A percentile compares a stretch with the other conserved stretches of the same genome.
These are phyloP conservation scores for Fusarium zealandicum DNA, from an alignment of 2,329 filamentous ascomycete species.

Conservation along the genomic window DNA sequence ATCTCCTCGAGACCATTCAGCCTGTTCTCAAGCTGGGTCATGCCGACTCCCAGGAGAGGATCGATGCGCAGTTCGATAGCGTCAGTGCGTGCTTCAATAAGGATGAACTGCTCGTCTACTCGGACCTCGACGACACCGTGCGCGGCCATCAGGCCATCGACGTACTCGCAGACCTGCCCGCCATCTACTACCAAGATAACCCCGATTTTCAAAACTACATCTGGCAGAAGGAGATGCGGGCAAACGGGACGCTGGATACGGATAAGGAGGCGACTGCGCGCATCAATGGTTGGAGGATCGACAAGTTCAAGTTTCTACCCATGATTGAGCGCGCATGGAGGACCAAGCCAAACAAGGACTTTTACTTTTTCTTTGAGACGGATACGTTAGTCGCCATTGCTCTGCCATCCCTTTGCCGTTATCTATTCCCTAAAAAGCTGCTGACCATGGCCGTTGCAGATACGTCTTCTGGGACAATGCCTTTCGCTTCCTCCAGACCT, in stretches of 20 bases:
- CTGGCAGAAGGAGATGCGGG: slow-evolving; percentile 47
- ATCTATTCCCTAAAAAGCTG: background rate
- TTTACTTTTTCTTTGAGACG: slow-evolving; percentile 64
- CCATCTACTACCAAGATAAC: slow-evolving; percentile 48
- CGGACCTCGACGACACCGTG: slow-evolving; percentile 57
- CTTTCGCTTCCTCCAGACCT: slow-evolving; percentile 57
- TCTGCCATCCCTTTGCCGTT: background rate
- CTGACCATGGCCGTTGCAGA: slow-evolving; percentile 20
- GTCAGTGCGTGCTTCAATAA: slow-evolving; percentile 59
- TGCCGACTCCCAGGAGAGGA: slow-evolving; percentile 39
- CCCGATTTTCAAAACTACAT: slow-evolving; percentile 51
- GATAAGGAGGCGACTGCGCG: slow-evolving; percentile 42
- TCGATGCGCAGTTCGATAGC: slow-evolving; percentile 56
- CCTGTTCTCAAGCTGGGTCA: slow-evolving; percentile 47
- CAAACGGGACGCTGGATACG: slow-evolving; percentile 45
- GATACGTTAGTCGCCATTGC: slow-evolving; percentile 54
- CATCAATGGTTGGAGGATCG: slow-evolving; percentile 58
- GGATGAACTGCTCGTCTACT: slow-evolving; percentile 55
- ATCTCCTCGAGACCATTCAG: slow-evolving; percentile 43
- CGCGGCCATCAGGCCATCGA: slow-evolving; percentile 54
- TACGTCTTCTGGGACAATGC: slow-evolving; percentile 51
- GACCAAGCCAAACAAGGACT: slow-evolving; percentile 55
- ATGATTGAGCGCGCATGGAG: slow-evolving; percentile 60
- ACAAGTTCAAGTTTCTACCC: slow-evolving; percentile 65
- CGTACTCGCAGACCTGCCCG: slow-evolving; percentile 55